These are phyloP conservation scores for Aspergillus sergii DNA, from an alignment of 2,329 filamentous ascomycete species.

Conservation along the genomic window DNA sequence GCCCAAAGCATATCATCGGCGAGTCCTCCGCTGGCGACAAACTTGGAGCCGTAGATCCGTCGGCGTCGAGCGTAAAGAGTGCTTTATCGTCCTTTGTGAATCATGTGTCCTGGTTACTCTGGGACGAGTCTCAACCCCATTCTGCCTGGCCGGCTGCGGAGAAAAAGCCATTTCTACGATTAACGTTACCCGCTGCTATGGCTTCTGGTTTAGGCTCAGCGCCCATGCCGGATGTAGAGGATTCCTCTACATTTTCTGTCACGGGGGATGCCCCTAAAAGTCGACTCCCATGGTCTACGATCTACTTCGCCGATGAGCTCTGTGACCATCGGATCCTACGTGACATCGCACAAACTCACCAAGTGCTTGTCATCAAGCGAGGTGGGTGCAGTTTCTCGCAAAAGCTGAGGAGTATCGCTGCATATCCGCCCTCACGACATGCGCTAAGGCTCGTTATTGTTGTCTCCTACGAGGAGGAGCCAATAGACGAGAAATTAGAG, in stretches of 20 bases:
- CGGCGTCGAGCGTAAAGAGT: constrained; percentile 40
- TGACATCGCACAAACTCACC: constrained; percentile 58
- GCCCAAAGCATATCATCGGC: constrained; percentile 22
- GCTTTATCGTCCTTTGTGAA: constrained; percentile 52
- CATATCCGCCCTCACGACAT: constrained; percentile 62
- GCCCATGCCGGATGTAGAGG: constrained; percentile 66
- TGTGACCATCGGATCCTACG: constrained; percentile 57
- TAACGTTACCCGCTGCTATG: constrained; percentile 51
- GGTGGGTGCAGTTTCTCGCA: constrained; percentile 82
- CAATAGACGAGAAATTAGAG: constrained; percentile 16
- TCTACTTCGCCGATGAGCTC: constrained; percentile 75
- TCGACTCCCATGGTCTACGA: constrained; percentile 66
- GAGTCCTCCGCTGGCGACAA: constrained; percentile 29
- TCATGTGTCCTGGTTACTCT: constrained; percentile 55
- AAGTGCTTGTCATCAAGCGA: constrained; percentile 79
- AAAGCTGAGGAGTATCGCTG: constrained; percentile 84
- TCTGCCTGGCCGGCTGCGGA: constrained; percentile 32
- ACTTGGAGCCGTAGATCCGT: constrained; percentile 27
- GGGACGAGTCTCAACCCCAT: constrained; percentile 41
- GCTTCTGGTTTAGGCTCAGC: constrained; percentile 61
- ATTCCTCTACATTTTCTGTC: constrained; percentile 47
- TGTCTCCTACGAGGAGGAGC: constrained; percentile 62
- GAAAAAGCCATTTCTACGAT: constrained; percentile 37
- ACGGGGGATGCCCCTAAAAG: constrained; percentile 43
- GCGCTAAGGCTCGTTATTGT: constrained; percentile 81